phyloP scores from a whole-genome alignment of 805 yeast genomes.

The Candida insectalens region DNA sequence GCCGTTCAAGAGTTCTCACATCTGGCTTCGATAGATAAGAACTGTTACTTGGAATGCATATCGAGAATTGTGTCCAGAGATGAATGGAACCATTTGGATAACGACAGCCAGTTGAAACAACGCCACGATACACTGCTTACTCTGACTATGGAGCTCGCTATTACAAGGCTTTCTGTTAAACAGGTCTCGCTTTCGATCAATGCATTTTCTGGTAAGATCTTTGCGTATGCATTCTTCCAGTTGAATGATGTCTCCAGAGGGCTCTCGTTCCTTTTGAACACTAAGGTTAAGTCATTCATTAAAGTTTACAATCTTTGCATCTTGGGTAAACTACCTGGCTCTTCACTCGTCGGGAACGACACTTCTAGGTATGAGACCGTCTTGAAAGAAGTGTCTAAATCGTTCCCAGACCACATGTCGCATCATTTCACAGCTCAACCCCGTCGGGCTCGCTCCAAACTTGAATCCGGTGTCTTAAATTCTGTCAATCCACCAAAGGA shows the following conservation, averaged over 20 bases:
- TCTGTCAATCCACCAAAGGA: slow-evolving; percentile 30
- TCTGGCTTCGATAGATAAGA: slow-evolving; percentile 36
- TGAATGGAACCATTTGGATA: slow-evolving; percentile 30
- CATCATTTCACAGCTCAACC: slow-evolving; percentile 15
- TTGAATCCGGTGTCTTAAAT: slow-evolving; percentile 23
- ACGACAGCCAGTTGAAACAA: slow-evolving; percentile 7
- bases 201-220: slow-evolving; percentile 62
- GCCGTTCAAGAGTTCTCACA: slow-evolving; percentile 19
- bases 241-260: slow-evolving; percentile 49
- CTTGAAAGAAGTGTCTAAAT: slow-evolving; percentile 6
- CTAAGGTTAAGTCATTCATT: slow-evolving; percentile 37
- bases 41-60: slow-evolving; percentile 45
- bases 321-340: slow-evolving; percentile 2
- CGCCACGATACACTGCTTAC: slow-evolving; percentile 29
- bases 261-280: slow-evolving; percentile 44
- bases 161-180: slow-evolving; percentile 39
- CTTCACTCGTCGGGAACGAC: not conserved
- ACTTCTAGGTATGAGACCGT: slow-evolving; percentile 1
- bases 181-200: slow-evolving; percentile 44
- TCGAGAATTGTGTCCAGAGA: slow-evolving; percentile 37
- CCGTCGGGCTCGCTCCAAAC: slow-evolving; percentile 16
- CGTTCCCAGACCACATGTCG: slow-evolving; percentile 17
- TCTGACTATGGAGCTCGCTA: slow-evolving; percentile 44
- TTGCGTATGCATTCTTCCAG: slow-evolving; percentile 52
- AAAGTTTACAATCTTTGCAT: slow-evolving; percentile 14